Conservation (phyloP, 1,284 basidiomycete species). For the Vanrija humicola region DNA sequence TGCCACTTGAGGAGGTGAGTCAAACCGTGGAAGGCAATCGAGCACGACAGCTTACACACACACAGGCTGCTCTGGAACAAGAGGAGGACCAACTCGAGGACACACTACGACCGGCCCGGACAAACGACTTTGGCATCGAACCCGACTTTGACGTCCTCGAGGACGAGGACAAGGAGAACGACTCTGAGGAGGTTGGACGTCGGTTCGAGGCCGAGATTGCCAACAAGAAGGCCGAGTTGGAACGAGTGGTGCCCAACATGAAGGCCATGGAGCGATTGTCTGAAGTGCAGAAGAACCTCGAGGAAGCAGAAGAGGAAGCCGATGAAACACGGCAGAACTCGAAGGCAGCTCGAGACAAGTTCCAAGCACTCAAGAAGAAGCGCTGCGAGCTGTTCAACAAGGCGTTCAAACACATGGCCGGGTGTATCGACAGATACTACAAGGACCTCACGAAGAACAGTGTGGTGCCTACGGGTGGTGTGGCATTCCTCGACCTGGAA, state of each 20-base stretch:
- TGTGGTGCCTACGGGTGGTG: constrained; percentile 79
- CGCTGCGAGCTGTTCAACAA: constrained; percentile 91
- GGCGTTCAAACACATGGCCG: constrained; percentile 89
- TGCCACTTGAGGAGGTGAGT: constrained; percentile 79
- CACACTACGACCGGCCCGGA: constrained; percentile 66
- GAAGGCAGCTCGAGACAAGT: constrained; percentile 82
- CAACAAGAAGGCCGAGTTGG: constrained; percentile 76
- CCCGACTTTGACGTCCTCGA: constrained; percentile 78
- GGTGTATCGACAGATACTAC: constrained; percentile 91
- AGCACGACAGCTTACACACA: constrained; percentile 1
- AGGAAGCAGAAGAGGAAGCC: constrained; percentile 56
- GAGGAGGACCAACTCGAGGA: constrained; percentile 59
- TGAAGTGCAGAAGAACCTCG: constrained; percentile 70
- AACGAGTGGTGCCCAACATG: constrained; percentile 92
- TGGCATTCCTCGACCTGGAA: constrained; percentile 92
- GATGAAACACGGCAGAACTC: constrained; percentile 66
- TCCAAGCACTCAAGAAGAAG: constrained; percentile 78
- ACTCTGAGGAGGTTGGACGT: constrained; percentile 62
- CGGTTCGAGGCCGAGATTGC: constrained; percentile 74
- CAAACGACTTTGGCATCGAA: constrained; percentile 82
- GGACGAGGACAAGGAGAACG: constrained; percentile 78
- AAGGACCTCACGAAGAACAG: constrained; percentile 96
- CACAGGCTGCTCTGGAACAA: constrained; percentile 68
- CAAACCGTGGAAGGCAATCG: neutral
- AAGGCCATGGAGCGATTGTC: constrained; percentile 93